These are phyloP conservation scores for Tetracladium setigerum DNA, from an alignment of 495 filamentous ascomycete genomes.

Conservation along the genomic window DNA sequence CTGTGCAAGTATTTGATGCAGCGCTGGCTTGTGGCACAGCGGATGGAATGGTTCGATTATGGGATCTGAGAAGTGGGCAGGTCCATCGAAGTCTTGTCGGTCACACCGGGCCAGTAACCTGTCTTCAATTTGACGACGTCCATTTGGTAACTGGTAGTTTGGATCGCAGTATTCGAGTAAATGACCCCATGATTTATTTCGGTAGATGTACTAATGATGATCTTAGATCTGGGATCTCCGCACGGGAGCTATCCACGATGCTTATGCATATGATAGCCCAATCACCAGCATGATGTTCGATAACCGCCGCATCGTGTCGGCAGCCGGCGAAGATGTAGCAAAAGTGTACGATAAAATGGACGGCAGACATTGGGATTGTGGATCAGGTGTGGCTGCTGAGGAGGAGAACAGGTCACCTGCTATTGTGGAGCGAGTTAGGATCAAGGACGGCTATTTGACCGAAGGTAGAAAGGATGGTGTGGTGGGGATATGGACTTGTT, in stretches of 20 bases:
- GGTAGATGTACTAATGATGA: slow-evolving; percentile 13
- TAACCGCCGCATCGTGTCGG: slow-evolving; percentile 78
- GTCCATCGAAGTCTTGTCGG: slow-evolving; percentile 94
- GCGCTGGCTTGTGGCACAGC: slow-evolving; percentile 97
- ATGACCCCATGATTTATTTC: slow-evolving; percentile 24
- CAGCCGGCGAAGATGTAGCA: slow-evolving; percentile 83
- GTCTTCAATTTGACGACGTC: slow-evolving; percentile 92
- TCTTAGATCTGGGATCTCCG: slow-evolving; percentile 95
- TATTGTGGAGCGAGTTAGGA: slow-evolving; percentile 78
- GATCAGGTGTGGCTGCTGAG: slow-evolving; percentile 61
- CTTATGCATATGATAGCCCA: slow-evolving; percentile 89
- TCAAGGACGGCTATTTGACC: slow-evolving; percentile 90
- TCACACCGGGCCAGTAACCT: slow-evolving; percentile 92
- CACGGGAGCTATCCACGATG: slow-evolving; percentile 91
- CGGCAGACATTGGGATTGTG: slow-evolving; percentile 94
- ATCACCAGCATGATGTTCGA: slow-evolving; percentile 99
- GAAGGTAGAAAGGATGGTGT: slow-evolving; percentile 86
- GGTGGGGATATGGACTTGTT: slow-evolving; percentile 90
- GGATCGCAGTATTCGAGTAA: slow-evolving; percentile 89
- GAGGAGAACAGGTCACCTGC: slow-evolving; percentile 53
- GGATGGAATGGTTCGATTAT: slow-evolving; percentile 94
- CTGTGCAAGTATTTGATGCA: slow-evolving; percentile 93
- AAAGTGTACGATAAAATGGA: slow-evolving; percentile 99
- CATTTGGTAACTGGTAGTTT: slow-evolving; percentile 91
- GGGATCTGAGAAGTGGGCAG: slow-evolving; percentile 94